Base-by-base conservation (phyloP, 2,329 filamentous ascomycete species). In the Aspergillus sp. region DNA sequence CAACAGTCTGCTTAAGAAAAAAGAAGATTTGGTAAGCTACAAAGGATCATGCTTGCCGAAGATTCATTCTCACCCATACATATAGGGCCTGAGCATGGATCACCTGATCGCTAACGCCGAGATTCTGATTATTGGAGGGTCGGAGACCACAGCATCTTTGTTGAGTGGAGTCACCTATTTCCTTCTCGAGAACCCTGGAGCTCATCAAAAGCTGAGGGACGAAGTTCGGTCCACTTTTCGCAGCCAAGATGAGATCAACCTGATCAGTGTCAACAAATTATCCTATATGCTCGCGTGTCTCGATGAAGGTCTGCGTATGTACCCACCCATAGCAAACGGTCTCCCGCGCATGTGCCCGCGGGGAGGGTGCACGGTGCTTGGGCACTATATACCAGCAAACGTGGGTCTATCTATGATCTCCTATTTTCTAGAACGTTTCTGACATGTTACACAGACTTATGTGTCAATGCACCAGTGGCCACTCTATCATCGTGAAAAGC, bases 91-190 rank as follows among this genome's bases (percentile, higher is more conserved):
- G 63, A 68, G 67, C 4, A 55, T 65, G 23, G 59, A 48, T 1
- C 76, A 82, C 50, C 78, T 82, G 69, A 70, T 79, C 19, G 60
- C 72, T 0, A 79, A 78, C 54, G 67, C 73, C 0, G 61, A 64
- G 2, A 28, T 78, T 0, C 70, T 81, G 38, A 79, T 81, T 64
- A 55, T 78, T 6, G 80, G 79, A 2, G 80, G 79, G 1, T 77
- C 75, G 19, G 80, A 82, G 57, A 81, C 80, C 0, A 78, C 78
- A 0, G 79, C 80, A 0, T 79, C 75, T 0, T 54, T 77, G 7
- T 66, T 81, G 1, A 73, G 71, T 7, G 79, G 77, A 4, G 52
- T 75, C 8, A 77, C 74, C 0, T 81, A 71, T 13, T 67, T 66
- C 48, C 67, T 80, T 0, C 62, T 78, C 6, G 68, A 62, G 25